phyloP scores from a whole-genome alignment of 768 basidiomycete genomes.

The Hericium coralloides region DNA sequence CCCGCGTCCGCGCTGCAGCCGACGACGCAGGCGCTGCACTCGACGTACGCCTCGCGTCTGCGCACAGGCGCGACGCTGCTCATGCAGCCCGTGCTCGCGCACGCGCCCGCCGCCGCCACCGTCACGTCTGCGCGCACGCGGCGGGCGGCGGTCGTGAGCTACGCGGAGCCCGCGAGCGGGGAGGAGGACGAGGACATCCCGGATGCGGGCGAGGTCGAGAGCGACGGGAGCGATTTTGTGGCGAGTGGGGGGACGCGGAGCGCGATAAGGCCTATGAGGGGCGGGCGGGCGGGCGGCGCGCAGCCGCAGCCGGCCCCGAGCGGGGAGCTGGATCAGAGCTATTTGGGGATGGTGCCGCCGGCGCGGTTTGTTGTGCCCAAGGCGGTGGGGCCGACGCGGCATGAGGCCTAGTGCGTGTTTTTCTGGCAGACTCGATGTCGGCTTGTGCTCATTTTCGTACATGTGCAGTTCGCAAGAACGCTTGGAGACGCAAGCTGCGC shows the following conservation, averaged over 20 bases:
- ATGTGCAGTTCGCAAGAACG: conserved; percentile 49
- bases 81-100: conserved; percentile 72
- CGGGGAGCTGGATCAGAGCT: conserved; percentile 72
- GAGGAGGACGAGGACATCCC: conserved; percentile 78
- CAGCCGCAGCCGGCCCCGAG: conserved; percentile 21
- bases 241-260: conserved; percentile 56
- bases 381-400: conserved; percentile 46
- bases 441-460: not conserved
- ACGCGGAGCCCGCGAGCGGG: conserved; percentile 77
- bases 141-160: conserved; percentile 70
- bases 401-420: conserved; percentile 65
- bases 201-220: conserved; percentile 74
- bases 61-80: conserved; percentile 85
- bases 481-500: conserved; percentile 53
- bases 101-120: conserved; percentile 22
- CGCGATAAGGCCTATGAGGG: conserved; percentile 26
- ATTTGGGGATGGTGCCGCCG: conserved; percentile 81
- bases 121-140: conserved; percentile 33
- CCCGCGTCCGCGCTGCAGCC: conserved; percentile 36
- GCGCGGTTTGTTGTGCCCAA: conserved; percentile 63
- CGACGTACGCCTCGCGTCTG: conserved; percentile 84
- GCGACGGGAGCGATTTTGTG: conserved; percentile 77
- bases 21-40: conserved; percentile 59
- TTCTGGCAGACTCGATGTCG: not conserved
- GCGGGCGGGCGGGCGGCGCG: conserved; percentile 32